Base-by-base conservation (phyloP, 1,139 yeast genomes). In the Meyerozyma guilliermondii region DNA sequence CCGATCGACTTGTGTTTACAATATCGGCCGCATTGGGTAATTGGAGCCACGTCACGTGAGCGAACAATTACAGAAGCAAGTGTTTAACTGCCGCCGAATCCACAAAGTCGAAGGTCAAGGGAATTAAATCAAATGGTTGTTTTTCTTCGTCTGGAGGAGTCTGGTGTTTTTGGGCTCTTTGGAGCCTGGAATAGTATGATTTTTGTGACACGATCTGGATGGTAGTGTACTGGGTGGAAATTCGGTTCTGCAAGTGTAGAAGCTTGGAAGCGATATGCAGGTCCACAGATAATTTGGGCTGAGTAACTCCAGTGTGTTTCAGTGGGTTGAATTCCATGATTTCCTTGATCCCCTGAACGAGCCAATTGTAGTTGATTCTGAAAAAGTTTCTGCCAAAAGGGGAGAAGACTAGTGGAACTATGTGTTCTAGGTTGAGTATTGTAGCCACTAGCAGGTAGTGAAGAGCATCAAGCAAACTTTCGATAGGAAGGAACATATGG, bases 391-490 rank as follows among this genome's bases (percentile, higher is more conserved):
- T 52, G 1, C 73, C 73, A 43, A 61, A 58, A 23, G 50, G 54
- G n/a, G 74, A 68, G 44, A 70, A 69, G 2, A 66, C 59, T 13
- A 68, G 54, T 1, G 77, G 77, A 39, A 51, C 60, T 36, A 44
- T 42, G 35, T 41, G 44, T 47, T 71, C 76, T 23, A 66, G 49
- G 17, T 63, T 52, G 20, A 69, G 14, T 7, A 65, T 37, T 49
- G 67, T 53, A 1, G 71, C 61, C 4, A 51, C 46, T 38, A 67
- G 46, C 39, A 63, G 50, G 43, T 68, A 66, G 43, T 68, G 61
- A 30, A 66, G 48, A n/a, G 55, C 53, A 7, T 47, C 46, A 11
- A 54, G 36, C n/a, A 63, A 31, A 3, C 50, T 44, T 7, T 45
- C 42, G 5, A 55, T 38, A 3, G 35, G 28, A 7, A 58, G 31